phyloP scores from a whole-genome alignment of 352 stramenopile genomes.

The Phytopythium montanum region DNA sequence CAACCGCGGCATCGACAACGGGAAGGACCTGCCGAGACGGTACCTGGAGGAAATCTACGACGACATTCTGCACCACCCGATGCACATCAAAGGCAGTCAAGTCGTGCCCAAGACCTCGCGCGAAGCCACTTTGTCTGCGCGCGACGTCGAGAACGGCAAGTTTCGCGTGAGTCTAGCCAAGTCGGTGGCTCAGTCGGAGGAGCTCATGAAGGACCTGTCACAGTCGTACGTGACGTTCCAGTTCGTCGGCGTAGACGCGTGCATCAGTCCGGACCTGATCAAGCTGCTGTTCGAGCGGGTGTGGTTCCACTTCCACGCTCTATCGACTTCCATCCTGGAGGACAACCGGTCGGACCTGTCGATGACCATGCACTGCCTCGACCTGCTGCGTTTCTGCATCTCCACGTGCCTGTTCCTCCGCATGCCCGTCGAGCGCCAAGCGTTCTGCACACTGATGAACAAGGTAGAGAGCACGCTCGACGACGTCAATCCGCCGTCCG shows the following conservation, averaged over 20 bases:
- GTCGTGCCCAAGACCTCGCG: conserved; percentile 41
- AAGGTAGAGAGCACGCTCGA: conserved; percentile 70
- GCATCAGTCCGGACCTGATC: conserved; percentile 89
- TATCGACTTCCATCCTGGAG: conserved; percentile 81
- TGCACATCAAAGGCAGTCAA: conserved; percentile 86
- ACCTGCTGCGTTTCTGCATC: conserved; percentile 77
- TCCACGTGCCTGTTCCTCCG: conserved; percentile 81
- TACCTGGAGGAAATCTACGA: conserved; percentile 97
- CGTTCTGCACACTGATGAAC: conserved; percentile 70
- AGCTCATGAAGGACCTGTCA: conserved; percentile 83
- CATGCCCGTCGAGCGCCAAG: conserved; percentile 71
- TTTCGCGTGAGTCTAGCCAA: conserved; percentile 63
- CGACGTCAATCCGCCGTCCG: conserved; percentile 12
- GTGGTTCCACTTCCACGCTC: conserved; percentile 94
- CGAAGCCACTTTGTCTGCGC: conserved; percentile 35
- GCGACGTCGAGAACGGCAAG: conserved; percentile 76
- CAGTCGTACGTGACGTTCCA: conserved; percentile 86
- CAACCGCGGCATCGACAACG: conserved; percentile 91
- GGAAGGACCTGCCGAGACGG: conserved; percentile 85
- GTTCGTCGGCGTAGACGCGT: conserved; percentile 89
- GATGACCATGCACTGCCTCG: conserved; percentile 77
- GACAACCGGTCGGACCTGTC: conserved; percentile 76
- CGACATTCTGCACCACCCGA: conserved; percentile 90
- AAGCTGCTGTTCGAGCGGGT: conserved; percentile 91
- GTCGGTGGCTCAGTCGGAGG: conserved; percentile 76